Conservation (phyloP, 1,284 basidiomycete species). For the Sporisorium sorghi region DNA sequence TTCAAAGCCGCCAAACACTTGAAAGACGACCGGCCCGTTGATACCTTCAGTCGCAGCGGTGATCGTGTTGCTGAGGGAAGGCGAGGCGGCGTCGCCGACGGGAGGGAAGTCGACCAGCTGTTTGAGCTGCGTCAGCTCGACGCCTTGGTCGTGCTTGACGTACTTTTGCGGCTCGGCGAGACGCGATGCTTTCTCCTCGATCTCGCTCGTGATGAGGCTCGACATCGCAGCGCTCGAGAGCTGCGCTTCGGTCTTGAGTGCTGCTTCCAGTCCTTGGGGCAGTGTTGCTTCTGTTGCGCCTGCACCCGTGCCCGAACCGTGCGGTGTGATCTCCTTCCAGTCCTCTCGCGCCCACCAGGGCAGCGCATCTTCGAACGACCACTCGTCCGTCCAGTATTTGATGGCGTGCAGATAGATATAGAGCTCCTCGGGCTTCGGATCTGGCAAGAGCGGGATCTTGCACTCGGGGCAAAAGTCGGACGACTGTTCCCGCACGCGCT, state of each 20-base stretch:
- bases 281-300: slow-evolving; percentile 27
- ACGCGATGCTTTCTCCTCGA: slow-evolving; percentile 44
- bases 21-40: slow-evolving; percentile 26
- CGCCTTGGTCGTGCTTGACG: slow-evolving; percentile 23
- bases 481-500: slow-evolving; percentile 39
- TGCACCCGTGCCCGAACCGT: slow-evolving; percentile 8
- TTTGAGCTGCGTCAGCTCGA: slow-evolving; percentile 24
- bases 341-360: slow-evolving; percentile 67
- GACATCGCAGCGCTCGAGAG: slow-evolving; percentile 32
- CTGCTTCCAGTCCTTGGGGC: slow-evolving; percentile 23
- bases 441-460: slow-evolving; percentile 62
- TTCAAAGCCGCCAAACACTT: slow-evolving; percentile 57
- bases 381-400: slow-evolving; percentile 68
- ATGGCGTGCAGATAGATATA: slow-evolving; percentile 69
- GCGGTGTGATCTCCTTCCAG: slow-evolving; percentile 45
- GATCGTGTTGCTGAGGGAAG: slow-evolving; percentile 1
- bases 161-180: slow-evolving; percentile 43
- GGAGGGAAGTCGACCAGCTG: slow-evolving; percentile 34
- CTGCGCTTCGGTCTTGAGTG: slow-evolving; percentile 26
- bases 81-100: neutral
- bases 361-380: slow-evolving; percentile 66
- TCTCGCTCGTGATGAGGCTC: slow-evolving; percentile 42
- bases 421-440: slow-evolving; percentile 62
- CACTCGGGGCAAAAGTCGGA: slow-evolving; percentile 62
- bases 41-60: slow-evolving; percentile 6